A percentile compares a stretch with the other conserved stretches of the same genome.
Evolutionary conservation across 2,329 filamentous ascomycete species (phyloP).

Genomic region (Hysterium pulicare): DNA sequence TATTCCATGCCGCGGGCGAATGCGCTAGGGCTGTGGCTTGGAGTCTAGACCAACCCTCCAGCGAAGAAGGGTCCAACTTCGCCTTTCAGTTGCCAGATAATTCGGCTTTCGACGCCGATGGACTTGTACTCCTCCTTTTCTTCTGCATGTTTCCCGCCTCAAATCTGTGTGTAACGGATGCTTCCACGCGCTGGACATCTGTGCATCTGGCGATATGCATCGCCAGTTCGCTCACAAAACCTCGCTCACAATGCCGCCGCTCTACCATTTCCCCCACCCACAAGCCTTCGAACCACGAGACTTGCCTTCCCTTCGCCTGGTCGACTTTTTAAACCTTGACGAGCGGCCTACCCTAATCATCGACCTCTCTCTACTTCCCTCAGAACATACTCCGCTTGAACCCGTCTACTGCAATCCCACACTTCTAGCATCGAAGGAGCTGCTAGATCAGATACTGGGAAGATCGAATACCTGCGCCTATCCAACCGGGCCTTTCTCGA

Average conservation of each 20-base stretch:
- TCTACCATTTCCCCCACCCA: neutral
- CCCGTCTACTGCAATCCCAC: constrained; percentile 15
- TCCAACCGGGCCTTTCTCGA: constrained; percentile 14
- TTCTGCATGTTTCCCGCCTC: too few species aligned
- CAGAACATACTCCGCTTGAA: constrained; percentile 1
- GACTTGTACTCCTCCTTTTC: too few species aligned
- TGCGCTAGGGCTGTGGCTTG: too few species aligned
- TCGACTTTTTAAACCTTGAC: constrained; percentile 8
- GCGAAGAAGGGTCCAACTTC: too few species aligned
- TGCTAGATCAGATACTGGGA: constrained; percentile 19
- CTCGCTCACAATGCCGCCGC: neutral
- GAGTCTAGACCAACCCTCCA: too few species aligned
- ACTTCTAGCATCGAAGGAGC: constrained; percentile 6
- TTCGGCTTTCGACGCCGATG: too few species aligned
- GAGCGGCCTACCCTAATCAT: constrained; percentile 11
- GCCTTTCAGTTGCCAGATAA: too few species aligned
- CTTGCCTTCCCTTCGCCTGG: neutral
- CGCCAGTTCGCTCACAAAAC: neutral
- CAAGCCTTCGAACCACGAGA: neutral
- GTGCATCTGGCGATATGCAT: too few species aligned
- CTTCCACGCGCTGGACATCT: too few species aligned
- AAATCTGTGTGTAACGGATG: too few species aligned
- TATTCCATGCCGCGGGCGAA: too few species aligned
- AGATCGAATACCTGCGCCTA: constrained; percentile 13
- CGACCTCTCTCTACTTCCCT: constrained; percentile 3